A percentile compares a stretch with the other conserved stretches of the same genome.
Conservation (phyloP, 140 eudicot genomes). For the Oenanthe javanica region DNA sequence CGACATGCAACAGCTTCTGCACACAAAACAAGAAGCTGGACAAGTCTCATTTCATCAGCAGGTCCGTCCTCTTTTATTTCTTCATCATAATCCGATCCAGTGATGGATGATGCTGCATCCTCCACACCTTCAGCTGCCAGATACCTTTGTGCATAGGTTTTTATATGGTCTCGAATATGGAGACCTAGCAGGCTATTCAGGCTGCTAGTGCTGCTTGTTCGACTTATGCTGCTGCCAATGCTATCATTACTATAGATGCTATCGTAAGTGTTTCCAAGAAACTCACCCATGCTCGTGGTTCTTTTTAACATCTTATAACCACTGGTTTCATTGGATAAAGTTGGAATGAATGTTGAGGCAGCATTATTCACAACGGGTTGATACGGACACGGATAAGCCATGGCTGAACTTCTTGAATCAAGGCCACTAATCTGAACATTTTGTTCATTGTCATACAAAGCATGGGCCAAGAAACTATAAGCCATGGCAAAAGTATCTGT, state of each 20-base stretch:
- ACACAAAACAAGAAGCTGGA: conserved; percentile 50
- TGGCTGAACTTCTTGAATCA: conserved; percentile 23
- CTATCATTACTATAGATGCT: background rate
- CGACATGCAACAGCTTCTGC: conserved; percentile 83
- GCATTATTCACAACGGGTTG: conserved; percentile 21
- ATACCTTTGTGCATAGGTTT: conserved; percentile 46
- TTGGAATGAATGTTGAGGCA: conserved; percentile 22
- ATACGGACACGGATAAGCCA: conserved; percentile 19
- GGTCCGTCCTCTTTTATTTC: conserved; percentile 21
- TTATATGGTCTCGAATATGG: conserved; percentile 59
- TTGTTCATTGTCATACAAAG: conserved; percentile 18
- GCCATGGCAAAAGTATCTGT: conserved; percentile 39
- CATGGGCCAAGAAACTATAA: conserved; percentile 17
- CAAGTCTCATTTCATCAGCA: conserved; percentile 45
- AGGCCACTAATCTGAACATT: conserved; percentile 9
- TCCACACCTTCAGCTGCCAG: conserved; percentile 61
- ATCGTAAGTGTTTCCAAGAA: conserved; percentile 6
- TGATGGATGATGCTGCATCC: conserved; percentile 22
- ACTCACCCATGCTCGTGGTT: conserved; percentile 32
- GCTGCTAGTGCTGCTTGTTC: conserved; percentile 34
- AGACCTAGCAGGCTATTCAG: conserved; percentile 41
- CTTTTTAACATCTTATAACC: conserved; percentile 38
- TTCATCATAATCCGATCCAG: conserved; percentile 19
- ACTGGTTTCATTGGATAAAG: conserved; percentile 19
- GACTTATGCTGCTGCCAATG: conserved; percentile 18